Base-by-base conservation (phyloP, 176 grass and related monocot genomes). In the Ananas comosus region DNA sequence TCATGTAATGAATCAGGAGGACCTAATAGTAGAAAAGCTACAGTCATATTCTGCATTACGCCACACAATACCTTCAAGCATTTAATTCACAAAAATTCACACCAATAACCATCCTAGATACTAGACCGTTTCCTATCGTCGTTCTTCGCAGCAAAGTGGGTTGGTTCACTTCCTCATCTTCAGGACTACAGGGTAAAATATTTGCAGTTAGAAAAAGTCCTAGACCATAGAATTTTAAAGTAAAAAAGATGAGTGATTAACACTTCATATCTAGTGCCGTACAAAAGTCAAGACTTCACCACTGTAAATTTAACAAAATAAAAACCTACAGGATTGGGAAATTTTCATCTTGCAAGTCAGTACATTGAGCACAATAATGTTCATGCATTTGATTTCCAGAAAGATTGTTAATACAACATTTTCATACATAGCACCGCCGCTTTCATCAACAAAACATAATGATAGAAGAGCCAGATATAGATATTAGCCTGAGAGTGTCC, bases 1-100 rank as follows among this genome's bases (percentile, higher is more conserved):
- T 97, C 89, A 80, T 69, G 82, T 57, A 97, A 68, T 63, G 84
- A 88, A 63, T 93, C 94, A 85, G 94, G 89, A 75, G 85, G 84
- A 14, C 94, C 94, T 97, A 83, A 54, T 64, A 78, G 69, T 50
- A 81, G 0, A 74, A 82, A 74, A 69, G 71, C 0, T 23, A 77
- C 66, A 50, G 53, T 79, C 65, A 82, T 42, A 24, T 68, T 72
- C 53, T 12, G 28, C 23, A 59, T 13, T 33, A 48, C 57, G 29
- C 12, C 13, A 13, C 21, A 21, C 16, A 61, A n/a, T 2, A 61
- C 9, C 56, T 61, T 19, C 16, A 21, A 61, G 7, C 18, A 23
- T 21, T 23, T 11, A 24, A 17, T 11, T 63, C 10, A 23, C 23
- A 67, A 33, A 5, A 67, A 10, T 49, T 67, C 49, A 67, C 28